phyloP scores from a whole-genome alignment of 352 stramenopile genomes.

The Pythium pyrilobum region DNA sequence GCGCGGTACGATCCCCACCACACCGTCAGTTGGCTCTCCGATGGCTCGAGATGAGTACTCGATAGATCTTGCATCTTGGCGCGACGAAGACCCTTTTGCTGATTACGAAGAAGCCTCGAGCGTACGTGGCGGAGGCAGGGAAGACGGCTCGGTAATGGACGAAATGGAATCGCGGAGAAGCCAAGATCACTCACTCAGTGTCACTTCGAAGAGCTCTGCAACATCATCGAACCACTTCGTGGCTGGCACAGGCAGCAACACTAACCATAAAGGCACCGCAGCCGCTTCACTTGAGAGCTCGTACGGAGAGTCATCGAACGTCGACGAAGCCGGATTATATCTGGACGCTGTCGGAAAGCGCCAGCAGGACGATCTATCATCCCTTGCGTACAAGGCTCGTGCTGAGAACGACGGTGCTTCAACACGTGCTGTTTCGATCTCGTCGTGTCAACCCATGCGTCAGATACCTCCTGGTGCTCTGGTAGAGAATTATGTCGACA shows the following conservation, averaged over 20 bases:
- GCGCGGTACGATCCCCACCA: background rate
- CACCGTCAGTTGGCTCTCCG: background rate
- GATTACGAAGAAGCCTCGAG: conserved; percentile 14
- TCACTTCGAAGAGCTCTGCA: too few relatives aligned
- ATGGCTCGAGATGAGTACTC: conserved; percentile 10
- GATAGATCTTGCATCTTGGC: conserved; percentile 23
- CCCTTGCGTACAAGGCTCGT: background rate
- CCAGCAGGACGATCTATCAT: background rate
- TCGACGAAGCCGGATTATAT: too few relatives aligned
- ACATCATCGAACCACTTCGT: too few relatives aligned
- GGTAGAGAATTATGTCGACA: conserved; percentile 5
- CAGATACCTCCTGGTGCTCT: background rate
- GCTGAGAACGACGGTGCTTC: too few relatives aligned
- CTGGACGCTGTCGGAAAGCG: background rate
- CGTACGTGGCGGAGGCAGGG: too few relatives aligned
- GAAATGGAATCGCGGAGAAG: conserved; percentile 7
- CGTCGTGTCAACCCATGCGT: too few relatives aligned
- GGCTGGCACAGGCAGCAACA: too few relatives aligned
- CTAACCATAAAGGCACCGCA: too few relatives aligned
- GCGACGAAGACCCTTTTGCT: conserved; percentile 27
- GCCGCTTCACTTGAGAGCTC: too few relatives aligned
- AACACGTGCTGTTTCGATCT: too few relatives aligned
- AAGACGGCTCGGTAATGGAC: background rate
- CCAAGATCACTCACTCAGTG: too few relatives aligned
- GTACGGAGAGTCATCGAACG: too few relatives aligned